Evolutionary conservation across 2,329 filamentous ascomycete species (phyloP).

Genomic region (Juglanconis juglandina): DNA sequence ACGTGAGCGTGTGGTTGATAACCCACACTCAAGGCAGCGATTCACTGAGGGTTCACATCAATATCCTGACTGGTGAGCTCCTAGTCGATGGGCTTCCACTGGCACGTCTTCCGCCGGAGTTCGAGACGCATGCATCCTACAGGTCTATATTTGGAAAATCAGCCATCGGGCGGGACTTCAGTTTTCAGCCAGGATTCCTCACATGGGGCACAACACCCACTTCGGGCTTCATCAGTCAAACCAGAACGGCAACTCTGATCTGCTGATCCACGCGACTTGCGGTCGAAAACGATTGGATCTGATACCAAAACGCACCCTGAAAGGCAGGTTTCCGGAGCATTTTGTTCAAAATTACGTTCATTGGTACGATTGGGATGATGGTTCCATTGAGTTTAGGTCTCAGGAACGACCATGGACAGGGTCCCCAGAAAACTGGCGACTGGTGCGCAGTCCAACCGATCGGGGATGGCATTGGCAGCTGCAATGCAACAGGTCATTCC

Average conservation of each 20-base stretch:
- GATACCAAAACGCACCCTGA: slow-evolving; percentile 34
- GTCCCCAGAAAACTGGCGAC: neutral
- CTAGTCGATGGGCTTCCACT: slow-evolving; percentile 50
- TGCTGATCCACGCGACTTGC: too few species aligned
- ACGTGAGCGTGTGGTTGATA: too few species aligned
- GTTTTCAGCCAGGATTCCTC: slow-evolving; percentile 38
- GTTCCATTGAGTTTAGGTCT: neutral
- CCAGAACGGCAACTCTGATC: too few species aligned
- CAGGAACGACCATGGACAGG: slow-evolving; percentile 35
- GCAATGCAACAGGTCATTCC: too few species aligned
- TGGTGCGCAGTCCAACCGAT: too few species aligned
- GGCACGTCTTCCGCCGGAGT: slow-evolving; percentile 42
- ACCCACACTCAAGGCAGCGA: too few species aligned
- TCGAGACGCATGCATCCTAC: slow-evolving; percentile 39
- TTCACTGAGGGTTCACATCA: slow-evolving; percentile 38
- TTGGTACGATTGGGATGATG: slow-evolving; percentile 37
- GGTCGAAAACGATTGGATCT: neutral
- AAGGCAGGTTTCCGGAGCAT: slow-evolving; percentile 27
- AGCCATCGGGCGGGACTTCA: slow-evolving; percentile 37
- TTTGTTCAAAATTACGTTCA: slow-evolving; percentile 42
- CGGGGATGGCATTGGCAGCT: too few species aligned
- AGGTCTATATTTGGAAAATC: slow-evolving; percentile 39
- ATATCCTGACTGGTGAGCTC: slow-evolving; percentile 48
- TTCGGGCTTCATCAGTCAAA: too few species aligned
- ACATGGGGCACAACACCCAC: slow-evolving; percentile 25